A percentile compares a stretch with the other conserved stretches of the same genome.
These are phyloP conservation scores for Peniophora sp. DNA, from an alignment of 1,284 basidiomycete species.

Conservation along the genomic window DNA sequence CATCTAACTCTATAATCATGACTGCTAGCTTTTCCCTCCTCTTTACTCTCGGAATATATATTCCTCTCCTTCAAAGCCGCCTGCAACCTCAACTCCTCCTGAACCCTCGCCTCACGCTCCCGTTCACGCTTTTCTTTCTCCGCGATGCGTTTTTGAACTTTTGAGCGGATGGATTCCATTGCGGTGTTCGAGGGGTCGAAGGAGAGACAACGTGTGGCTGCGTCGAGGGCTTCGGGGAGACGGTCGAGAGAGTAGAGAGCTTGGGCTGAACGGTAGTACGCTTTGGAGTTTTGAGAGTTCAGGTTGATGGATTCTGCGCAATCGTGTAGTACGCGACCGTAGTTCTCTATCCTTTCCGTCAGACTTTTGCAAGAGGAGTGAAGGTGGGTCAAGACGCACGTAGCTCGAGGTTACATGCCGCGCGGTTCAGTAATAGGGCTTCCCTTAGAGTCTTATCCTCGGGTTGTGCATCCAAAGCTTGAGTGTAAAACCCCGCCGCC, in stretches of 20 bases:
- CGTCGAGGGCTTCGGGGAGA: slow-evolving; percentile 75
- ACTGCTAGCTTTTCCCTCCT: slow-evolving; percentile 61
- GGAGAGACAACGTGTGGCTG: slow-evolving; percentile 57
- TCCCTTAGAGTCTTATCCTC: slow-evolving; percentile 55
- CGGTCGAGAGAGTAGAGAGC: slow-evolving; percentile 70
- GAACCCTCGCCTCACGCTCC: slow-evolving; percentile 43
- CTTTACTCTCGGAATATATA: background rate
- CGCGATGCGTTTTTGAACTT: slow-evolving; percentile 34
- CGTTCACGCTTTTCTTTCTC: slow-evolving; percentile 36
- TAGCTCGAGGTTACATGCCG: slow-evolving; percentile 88
- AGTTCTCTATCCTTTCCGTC: slow-evolving; percentile 53
- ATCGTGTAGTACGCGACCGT: slow-evolving; percentile 77
- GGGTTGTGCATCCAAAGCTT: slow-evolving; percentile 82
- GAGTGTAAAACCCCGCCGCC: slow-evolving; percentile 84
- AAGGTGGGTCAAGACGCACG: slow-evolving; percentile 35
- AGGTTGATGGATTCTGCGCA: slow-evolving; percentile 66
- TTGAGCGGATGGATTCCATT: slow-evolving; percentile 39
- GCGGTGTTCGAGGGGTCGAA: slow-evolving; percentile 51
- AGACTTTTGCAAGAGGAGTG: slow-evolving; percentile 1
- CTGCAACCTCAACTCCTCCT: slow-evolving; percentile 38
- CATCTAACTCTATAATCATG: slow-evolving; percentile 56
- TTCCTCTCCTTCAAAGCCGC: slow-evolving; percentile 50
- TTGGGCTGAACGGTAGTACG: slow-evolving; percentile 74
- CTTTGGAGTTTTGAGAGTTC: slow-evolving; percentile 67
- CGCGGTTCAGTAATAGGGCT: slow-evolving; percentile 80